Conservation (phyloP, 129 eudicot species). For the sunflower (Helianthus annuus) region DNA sequence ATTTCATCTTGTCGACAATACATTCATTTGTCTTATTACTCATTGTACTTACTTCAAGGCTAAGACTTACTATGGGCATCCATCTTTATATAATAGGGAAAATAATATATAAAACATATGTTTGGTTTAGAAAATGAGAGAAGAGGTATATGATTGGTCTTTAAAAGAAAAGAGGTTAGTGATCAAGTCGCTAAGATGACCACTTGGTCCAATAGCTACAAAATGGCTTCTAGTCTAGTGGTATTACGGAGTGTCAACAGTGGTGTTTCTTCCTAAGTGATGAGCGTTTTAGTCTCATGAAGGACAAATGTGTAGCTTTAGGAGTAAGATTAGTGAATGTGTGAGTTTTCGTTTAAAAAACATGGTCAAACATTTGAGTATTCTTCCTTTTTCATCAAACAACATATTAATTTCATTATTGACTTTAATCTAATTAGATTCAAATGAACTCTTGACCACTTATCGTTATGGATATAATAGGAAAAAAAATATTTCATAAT, state of each 20-base stretch:
- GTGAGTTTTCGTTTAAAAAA: too few species aligned
- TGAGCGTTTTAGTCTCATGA: too few species aligned
- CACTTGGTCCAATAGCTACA: too few species aligned
- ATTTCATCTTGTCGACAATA: slow-evolving; percentile 24
- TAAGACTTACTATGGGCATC: slow-evolving; percentile 4
- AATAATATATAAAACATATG: neutral
- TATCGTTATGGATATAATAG: neutral
- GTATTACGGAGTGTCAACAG: too few species aligned
- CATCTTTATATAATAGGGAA: neutral
- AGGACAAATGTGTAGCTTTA: too few species aligned
- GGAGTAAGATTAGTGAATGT: too few species aligned
- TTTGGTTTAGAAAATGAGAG: neutral
- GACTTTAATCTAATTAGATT: neutral
- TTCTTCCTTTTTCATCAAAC: neutral
- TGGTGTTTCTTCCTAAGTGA: too few species aligned
- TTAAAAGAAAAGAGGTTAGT: neutral
- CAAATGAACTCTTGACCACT: neutral
- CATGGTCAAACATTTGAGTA: neutral
- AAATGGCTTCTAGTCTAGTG: too few species aligned
- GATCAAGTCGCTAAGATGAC: too few species aligned
- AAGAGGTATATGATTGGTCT: neutral
- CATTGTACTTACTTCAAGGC: slow-evolving; percentile 19
- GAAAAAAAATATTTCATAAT: neutral
- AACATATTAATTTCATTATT: slow-evolving; percentile 1
- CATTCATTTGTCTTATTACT: slow-evolving; percentile 25